Base-by-base conservation (phyloP, 75 land plant species). In the Pinus albicaulis region DNA sequence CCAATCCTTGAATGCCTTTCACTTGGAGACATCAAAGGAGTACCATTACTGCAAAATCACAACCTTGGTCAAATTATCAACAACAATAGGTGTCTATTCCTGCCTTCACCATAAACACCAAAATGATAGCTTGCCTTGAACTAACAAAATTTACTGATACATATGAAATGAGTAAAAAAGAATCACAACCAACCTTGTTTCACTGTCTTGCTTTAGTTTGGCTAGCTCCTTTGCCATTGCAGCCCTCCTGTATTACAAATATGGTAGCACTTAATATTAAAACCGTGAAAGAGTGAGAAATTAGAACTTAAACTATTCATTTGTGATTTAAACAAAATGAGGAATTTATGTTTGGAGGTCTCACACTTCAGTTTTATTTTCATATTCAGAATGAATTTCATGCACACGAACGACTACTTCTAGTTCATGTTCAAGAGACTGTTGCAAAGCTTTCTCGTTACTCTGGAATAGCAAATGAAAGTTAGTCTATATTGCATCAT, bases 341-440 rank as follows among this genome's bases (percentile, higher is more conserved):
- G 55, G 76, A 28, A 38, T 3, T 17, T 44, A 41, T 31, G 52
- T 44, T 19, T 48, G 60, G 15, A 28, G 48, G 70, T 52, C 99
- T 87, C 84, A 98, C 99, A 79, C 89, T 84, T 95, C 86, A 80
- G 76, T 81, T 74, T 95, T 91, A 13, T 90, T 89, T 44, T 93
- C 94, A 75, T 91, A 91, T 52, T 90, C 89, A 44, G 83, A 76
- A 22, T 98, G 96, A 23, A 98, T 98, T 93, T 98, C 98, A 86
- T 95, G 96, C 15, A 95, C 96, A 57, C 89, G 89, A 15, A 88
- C 86, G 14, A 85, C 89, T 56, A 98, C 88, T 79, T 98, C 99
- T 25, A 98, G 85, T 74, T 98, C 99, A 81, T 92, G 90, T 71
- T 98, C 99, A 69, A 98, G 81, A 41, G 88, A 81, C 16, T 91